Percentiles rank a stretch among this genome's conserved stretches.
Evolutionary conservation across 2,329 filamentous ascomycete genomes (phyloP).

Genomic region (Botrytis sinoallii): DNA sequence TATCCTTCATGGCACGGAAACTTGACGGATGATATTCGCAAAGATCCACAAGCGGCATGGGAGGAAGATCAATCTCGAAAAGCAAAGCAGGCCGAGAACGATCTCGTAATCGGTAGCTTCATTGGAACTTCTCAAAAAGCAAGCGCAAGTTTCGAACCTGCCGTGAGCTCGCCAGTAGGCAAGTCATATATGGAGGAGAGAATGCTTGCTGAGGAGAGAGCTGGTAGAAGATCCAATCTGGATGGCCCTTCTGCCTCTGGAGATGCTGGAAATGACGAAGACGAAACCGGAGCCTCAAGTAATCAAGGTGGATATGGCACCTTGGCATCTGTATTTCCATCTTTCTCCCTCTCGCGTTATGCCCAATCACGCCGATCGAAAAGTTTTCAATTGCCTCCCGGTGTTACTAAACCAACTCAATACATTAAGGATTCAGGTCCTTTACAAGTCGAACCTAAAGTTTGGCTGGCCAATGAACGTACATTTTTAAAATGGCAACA

Average conservation of each 20-base stretch:
- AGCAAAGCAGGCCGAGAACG: conserved; percentile 78
- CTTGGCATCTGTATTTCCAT: conserved; percentile 72
- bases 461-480: conserved; percentile 97
- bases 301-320: conserved; percentile 48
- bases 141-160: conserved; percentile 53
- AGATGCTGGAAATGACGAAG: conserved; percentile 39
- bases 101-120: conserved; percentile 84
- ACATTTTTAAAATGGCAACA: conserved; percentile 99
- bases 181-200: conserved; percentile 62
- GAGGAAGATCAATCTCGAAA: conserved; percentile 85
- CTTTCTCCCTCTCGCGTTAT: conserved; percentile 79
- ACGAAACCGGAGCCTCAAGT: conserved; percentile 36
- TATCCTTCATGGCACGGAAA: conserved; percentile 95
- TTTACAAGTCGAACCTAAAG: conserved; percentile 91
- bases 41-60: conserved; percentile 86
- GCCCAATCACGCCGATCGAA: conserved; percentile 54
- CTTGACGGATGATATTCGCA: conserved; percentile 88
- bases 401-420: conserved; percentile 77
- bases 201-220: conserved; percentile 46
- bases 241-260: conserved; percentile 27
- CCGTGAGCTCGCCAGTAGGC: conserved; percentile 63
- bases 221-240: conserved; percentile 32
- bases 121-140: conserved; percentile 50
- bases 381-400: conserved; percentile 67
- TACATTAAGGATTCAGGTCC: conserved; percentile 96